Percentiles rank a stretch among this genome's conserved stretches.
These are phyloP conservation scores for Marchantia paleacea DNA, from an alignment of 225 moss, liverwort and hornwort species.

Conservation along the genomic window DNA sequence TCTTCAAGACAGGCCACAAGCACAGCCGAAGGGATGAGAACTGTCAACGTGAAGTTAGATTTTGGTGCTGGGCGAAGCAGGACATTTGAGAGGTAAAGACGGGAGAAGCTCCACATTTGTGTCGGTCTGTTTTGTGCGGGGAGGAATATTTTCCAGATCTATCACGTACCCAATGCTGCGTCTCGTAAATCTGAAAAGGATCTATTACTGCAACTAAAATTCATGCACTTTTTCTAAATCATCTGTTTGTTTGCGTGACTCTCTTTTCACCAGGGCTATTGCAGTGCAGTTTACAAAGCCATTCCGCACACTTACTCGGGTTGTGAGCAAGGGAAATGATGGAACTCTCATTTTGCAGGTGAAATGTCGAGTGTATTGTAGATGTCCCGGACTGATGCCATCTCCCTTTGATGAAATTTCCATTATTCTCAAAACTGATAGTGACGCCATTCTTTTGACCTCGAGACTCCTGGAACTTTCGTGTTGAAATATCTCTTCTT, in stretches of 20 bases:
- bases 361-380: background rate
- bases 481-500: too few relatives aligned
- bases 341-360: conserved; percentile 89
- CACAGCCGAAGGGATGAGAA: conserved; percentile 61
- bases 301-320: conserved; percentile 67
- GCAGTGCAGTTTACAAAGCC: conserved; percentile 85
- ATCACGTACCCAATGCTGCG: background rate
- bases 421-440: background rate
- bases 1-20: conserved; percentile 39
- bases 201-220: too few relatives aligned
- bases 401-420: too few relatives aligned
- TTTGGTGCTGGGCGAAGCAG: conserved; percentile 79
- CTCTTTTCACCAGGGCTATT: conserved; percentile 35
- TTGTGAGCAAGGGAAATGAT: conserved; percentile 89
- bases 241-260: background rate
- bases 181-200: background rate
- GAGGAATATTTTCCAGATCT: background rate
- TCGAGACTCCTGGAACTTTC: background rate
- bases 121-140: background rate
- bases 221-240: background rate
- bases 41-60: conserved; percentile 77
- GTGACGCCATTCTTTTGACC: background rate
- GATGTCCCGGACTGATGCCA: background rate
- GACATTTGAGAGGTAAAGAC: conserved; percentile 69
- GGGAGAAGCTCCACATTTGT: conserved; percentile 1